Evolutionary conservation across 306 rosid genomes (phyloP), one percentile per base, ranked within the genome.

Genomic region (Lathyrus tuberosus): DNA sequence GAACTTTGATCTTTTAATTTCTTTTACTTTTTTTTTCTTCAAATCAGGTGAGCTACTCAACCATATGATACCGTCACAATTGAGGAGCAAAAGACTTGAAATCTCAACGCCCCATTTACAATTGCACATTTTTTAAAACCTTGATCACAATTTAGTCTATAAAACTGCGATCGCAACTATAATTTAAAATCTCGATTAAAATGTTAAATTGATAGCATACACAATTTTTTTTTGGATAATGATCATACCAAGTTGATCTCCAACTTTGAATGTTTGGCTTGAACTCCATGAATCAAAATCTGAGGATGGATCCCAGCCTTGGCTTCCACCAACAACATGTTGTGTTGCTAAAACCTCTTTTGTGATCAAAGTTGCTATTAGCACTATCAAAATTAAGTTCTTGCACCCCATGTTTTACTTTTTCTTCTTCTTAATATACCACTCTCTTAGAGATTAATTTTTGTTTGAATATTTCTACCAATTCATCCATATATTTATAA

Each of bases 221-320:
- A 60, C 8, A 31, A 15, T 26, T 26, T 37, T 26, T 49, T 8
- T 8, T 10, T 17, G 12, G 17, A 8, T 33, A 16, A 43, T 33
- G 51, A 6, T 75, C 85, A 6, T 86, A 93, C 98, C 96, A 42
- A 93, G 96, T 85, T 86, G 82, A 75, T 93, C 98, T 40, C 94
- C 92, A 48, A 85, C 92, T 62, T 84, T 90, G 77, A 93, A 93
- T 73, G 84, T 88, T 67, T 88, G 80, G 37, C 78, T 80, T 43
- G 92, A 84, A 69, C 57, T 65, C 98, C 97, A 90, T 5, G 98
- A 69, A 17, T 85, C 76, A 12, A 88, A 84, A 59, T 93, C 89
- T 26, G 85, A 85, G 74, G 98, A 86, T 71, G 67, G 69, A 56
- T 87, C 89, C 98, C 98, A 93, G 8, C 98, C 98, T 81, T 90